These are phyloP conservation scores for Sistotremastrum niveocremeum DNA, from an alignment of 768 basidiomycete genomes.

Conservation along the genomic window DNA sequence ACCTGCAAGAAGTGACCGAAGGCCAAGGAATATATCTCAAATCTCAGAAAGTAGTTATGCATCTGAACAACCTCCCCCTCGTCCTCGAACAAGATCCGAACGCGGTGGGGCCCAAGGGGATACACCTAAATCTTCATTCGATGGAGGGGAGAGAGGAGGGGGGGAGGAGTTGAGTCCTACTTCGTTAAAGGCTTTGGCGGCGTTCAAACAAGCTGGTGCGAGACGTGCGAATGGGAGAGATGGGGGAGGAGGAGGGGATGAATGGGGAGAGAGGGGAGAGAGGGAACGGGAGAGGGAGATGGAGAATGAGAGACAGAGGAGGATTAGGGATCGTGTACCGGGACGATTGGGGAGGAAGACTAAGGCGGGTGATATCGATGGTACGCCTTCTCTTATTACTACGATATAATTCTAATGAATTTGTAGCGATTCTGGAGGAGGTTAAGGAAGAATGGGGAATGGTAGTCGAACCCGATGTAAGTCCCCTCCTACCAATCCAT, in stretches of 20 bases:
- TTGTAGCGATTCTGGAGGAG: constrained; percentile 65
- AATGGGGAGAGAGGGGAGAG: constrained; percentile 44
- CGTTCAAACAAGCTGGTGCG: constrained; percentile 55
- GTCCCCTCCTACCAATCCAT: constrained; percentile 10
- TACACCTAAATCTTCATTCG: neutral
- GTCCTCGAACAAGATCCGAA: constrained; percentile 9
- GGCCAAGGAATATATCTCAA: constrained; percentile 39
- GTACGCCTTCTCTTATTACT: constrained; percentile 28
- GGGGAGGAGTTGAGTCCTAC: constrained; percentile 12
- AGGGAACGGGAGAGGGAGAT: constrained; percentile 47
- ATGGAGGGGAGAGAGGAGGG: constrained; percentile 17
- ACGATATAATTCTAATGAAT: neutral
- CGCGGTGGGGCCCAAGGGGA: constrained; percentile 14
- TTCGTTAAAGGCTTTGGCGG: constrained; percentile 34
- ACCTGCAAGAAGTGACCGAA: constrained; percentile 17
- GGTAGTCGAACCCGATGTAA: constrained; percentile 68
- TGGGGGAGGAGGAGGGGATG: constrained; percentile 35
- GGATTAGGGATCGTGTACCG: constrained; percentile 55
- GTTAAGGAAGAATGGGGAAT: constrained; percentile 87
- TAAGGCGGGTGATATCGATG: constrained; percentile 74
- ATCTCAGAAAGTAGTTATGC: constrained; percentile 29
- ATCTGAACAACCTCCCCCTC: constrained; percentile 14
- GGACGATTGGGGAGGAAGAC: constrained; percentile 39
- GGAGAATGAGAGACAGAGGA: constrained; percentile 52
- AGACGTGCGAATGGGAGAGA: constrained; percentile 30